These are phyloP conservation scores for Jatropha curcas DNA, from an alignment of 345 rosid genomes.

Conservation along the genomic window DNA sequence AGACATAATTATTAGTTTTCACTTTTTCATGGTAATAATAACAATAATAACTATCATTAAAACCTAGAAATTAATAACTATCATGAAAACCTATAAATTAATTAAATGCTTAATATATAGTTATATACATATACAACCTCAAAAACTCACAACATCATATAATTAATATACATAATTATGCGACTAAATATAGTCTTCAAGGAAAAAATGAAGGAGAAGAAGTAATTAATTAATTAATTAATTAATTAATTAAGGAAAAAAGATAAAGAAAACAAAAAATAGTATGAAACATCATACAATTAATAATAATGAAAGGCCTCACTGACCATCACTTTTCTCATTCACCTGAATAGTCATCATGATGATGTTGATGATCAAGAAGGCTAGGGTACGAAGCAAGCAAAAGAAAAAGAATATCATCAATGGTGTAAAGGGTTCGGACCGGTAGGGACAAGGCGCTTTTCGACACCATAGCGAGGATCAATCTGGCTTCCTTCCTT, in stretches of 20 bases:
- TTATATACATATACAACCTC: conserved; percentile 18
- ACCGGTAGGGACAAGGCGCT: conserved; percentile 89
- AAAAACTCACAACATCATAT: conserved; percentile 7
- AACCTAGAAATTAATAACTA: conserved; percentile 7
- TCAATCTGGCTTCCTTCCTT: conserved; percentile 52
- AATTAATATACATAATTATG: background rate
- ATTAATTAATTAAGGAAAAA: background rate
- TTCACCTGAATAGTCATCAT: background rate
- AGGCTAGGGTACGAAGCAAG: background rate
- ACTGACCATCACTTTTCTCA: conserved; percentile 8
- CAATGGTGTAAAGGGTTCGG: conserved; percentile 94
- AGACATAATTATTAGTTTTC: conserved; percentile 5
- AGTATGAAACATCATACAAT: conserved; percentile 6
- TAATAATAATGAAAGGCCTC: conserved; percentile 8
- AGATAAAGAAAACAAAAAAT: background rate
- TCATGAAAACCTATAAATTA: background rate
- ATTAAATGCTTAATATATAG: background rate
- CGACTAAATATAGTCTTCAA: background rate
- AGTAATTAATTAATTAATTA: too few relatives aligned
- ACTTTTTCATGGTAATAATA: conserved; percentile 13
- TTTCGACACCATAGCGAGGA: conserved; percentile 78
- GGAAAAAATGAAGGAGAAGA: background rate
- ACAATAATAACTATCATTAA: background rate
- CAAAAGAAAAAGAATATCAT: conserved; percentile 21
- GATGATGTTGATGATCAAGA: background rate